Percentiles rank a stretch among this genome's conserved stretches.
Conservation (phyloP, 371 early-diverging fungal genomes). For the Mortierella sp. region DNA sequence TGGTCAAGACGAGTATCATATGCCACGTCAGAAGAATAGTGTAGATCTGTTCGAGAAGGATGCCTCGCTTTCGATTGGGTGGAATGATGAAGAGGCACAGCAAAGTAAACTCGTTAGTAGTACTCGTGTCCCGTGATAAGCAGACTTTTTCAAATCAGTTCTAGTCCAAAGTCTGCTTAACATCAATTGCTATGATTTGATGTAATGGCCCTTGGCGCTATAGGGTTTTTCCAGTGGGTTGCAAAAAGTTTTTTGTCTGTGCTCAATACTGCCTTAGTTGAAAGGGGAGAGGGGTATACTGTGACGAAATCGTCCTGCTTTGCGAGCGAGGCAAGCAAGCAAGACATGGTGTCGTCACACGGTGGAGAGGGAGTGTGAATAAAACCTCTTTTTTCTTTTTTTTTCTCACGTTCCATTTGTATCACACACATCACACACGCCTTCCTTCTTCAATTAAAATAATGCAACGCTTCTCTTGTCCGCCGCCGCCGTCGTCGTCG, state of each 20-base stretch:
- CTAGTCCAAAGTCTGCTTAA: no score
- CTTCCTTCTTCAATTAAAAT: constrained; percentile 1
- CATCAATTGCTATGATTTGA: no score
- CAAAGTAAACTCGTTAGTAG: constrained; percentile 33
- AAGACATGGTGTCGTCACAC: not conserved
- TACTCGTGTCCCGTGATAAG: constrained; percentile 29
- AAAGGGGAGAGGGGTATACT: no score
- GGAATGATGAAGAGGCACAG: constrained; percentile 34
- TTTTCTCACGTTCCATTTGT: not conserved
- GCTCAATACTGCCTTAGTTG: no score
- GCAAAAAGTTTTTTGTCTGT: no score
- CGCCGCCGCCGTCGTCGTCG: not conserved
- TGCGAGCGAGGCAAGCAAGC: not conserved
- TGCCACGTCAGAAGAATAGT: not conserved
- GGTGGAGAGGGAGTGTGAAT: not conserved
- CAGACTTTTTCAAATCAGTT: not conserved
- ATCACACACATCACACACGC: no score
- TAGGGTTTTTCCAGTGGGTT: no score
- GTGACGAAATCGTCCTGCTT: no score
- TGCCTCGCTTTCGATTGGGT: constrained; percentile 38
- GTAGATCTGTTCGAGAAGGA: constrained; percentile 14
- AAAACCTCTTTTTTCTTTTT: not conserved
- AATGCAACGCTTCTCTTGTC: constrained; percentile 23
- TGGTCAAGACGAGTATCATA: not conserved
- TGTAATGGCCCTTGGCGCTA: no score